Conservation (phyloP, 768 basidiomycete genomes). For the Asterophora parasitica region DNA sequence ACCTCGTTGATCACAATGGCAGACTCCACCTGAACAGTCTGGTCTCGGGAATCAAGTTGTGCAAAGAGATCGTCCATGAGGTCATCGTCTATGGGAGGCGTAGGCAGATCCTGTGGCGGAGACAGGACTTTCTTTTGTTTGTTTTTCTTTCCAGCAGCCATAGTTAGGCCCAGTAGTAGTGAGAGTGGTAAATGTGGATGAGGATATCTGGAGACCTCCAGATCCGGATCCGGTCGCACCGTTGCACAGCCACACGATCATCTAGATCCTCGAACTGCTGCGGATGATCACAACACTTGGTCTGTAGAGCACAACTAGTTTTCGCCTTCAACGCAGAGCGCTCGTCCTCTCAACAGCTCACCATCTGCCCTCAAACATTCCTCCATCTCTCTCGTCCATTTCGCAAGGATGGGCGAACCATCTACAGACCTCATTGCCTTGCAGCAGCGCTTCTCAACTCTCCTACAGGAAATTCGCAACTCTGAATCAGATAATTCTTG, state of each 20-base stretch:
- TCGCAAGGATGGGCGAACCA: conserved; percentile 21
- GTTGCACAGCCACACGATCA: conserved; percentile 15
- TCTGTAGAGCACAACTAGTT: neutral
- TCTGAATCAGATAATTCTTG: conserved; percentile 37
- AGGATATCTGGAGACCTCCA: neutral
- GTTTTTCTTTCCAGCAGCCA: conserved; percentile 52
- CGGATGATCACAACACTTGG: neutral
- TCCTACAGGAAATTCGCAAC: conserved; percentile 29
- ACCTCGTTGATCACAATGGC: conserved; percentile 46
- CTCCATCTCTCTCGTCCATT: conserved; percentile 1
- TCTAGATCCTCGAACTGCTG: neutral
- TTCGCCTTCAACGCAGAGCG: neutral
- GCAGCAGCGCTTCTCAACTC: conserved; percentile 23
- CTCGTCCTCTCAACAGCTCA: neutral
- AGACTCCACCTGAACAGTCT: conserved; percentile 44
- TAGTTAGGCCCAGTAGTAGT: conserved; percentile 22
- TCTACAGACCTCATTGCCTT: conserved; percentile 29
- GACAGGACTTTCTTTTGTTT: conserved; percentile 47
- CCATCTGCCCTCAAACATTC: neutral
- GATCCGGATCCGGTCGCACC: neutral
- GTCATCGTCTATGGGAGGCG: conserved; percentile 45
- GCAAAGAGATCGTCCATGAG: conserved; percentile 74
- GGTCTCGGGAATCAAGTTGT: conserved; percentile 66
- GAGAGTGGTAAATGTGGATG: no score
- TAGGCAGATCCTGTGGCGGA: conserved; percentile 23